Evolutionary conservation across 1,284 basidiomycete species (phyloP).

Genomic region (Cutaneotrichosporon cyanovorans): DNA sequence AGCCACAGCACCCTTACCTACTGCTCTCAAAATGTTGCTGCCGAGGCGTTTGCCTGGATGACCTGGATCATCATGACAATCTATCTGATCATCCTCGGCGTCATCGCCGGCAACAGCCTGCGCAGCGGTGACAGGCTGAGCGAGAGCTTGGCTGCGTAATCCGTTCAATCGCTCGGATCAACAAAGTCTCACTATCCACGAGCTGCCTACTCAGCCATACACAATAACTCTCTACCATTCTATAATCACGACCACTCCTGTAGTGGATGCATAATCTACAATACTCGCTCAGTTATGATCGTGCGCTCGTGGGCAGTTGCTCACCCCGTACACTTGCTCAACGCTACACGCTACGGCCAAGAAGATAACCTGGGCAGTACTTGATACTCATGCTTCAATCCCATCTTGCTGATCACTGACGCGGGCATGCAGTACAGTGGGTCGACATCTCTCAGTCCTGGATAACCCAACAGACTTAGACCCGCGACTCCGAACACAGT

Average conservation of each 20-base stretch:
- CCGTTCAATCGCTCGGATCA: no score
- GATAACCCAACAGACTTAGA: slow-evolving; percentile 81
- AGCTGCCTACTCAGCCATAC: background rate
- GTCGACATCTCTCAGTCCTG: slow-evolving; percentile 72
- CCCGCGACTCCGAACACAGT: slow-evolving; percentile 89
- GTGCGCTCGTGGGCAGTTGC: no score
- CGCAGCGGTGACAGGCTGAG: slow-evolving; percentile 38
- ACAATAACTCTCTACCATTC: slow-evolving; percentile 3
- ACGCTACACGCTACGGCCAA: slow-evolving; percentile 9
- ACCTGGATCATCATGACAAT: slow-evolving; percentile 42
- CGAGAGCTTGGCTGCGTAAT: background rate
- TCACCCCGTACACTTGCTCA: no score
- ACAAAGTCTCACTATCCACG: background rate
- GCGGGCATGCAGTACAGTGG: slow-evolving; percentile 96
- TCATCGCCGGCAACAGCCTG: slow-evolving; percentile 28
- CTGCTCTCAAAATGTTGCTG: slow-evolving; percentile 39
- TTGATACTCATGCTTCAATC: no score
- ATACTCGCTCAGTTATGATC: background rate
- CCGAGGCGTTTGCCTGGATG: slow-evolving; percentile 46
- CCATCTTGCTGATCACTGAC: slow-evolving; percentile 53
- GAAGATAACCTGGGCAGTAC: slow-evolving; percentile 24
- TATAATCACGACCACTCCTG: background rate
- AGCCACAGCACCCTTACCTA: slow-evolving; percentile 18
- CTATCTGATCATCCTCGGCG: slow-evolving; percentile 24
- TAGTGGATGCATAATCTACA: background rate